Base-by-base conservation (phyloP, 2,329 filamentous ascomycete genomes). In the Phyllosticta paracitricarpa region DNA sequence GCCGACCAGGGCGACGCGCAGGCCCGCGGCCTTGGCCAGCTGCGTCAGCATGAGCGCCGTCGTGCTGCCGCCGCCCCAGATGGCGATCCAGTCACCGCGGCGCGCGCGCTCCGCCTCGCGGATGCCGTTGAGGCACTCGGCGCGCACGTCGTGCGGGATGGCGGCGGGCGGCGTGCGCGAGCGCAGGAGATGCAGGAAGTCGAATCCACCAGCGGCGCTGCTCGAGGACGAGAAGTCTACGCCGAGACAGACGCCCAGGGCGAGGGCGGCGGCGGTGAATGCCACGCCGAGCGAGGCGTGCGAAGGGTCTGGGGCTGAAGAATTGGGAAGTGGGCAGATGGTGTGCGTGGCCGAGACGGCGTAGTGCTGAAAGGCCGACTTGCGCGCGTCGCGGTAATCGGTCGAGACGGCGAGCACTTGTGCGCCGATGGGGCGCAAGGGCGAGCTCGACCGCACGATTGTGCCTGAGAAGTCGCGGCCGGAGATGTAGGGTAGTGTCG, bases 331-430 rank as follows among this genome's bases (percentile, higher is more conserved):
- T 5, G 82, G 79, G 4, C 85, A 84, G 0, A 83, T 80, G 68
- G 89, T 89, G 72, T 82, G 88, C 63, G 83, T 79, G 0, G 81
- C 83, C 0, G 85, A 82, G 3, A 89, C 78, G 19, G 83, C 83
- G 65, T 87, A 89, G 68, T 89, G 77, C 70, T 90, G 87, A 69
- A 86, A 90, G 1, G 86, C 84, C 0, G 85, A 85, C 71, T 90
- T 90, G 35, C 87, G 80, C 22, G 84, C 78, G 67, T 90, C 87
- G 17, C 87, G 81, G 68, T 90, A 90, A 73, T 90, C 87, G 30
- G 87, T 90, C 0, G 86, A 89, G 14, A 88, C 84, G n/a, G 83
- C 82, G 35, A 88, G 79, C 9, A 78, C 76, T 35, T 68, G 54
- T 25, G 24, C 10, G 55, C 17, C 30, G 9, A 30, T 5, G 30